phyloP scores from a whole-genome alignment of 495 filamentous ascomycete species.

The Daldinia caldariorum region DNA sequence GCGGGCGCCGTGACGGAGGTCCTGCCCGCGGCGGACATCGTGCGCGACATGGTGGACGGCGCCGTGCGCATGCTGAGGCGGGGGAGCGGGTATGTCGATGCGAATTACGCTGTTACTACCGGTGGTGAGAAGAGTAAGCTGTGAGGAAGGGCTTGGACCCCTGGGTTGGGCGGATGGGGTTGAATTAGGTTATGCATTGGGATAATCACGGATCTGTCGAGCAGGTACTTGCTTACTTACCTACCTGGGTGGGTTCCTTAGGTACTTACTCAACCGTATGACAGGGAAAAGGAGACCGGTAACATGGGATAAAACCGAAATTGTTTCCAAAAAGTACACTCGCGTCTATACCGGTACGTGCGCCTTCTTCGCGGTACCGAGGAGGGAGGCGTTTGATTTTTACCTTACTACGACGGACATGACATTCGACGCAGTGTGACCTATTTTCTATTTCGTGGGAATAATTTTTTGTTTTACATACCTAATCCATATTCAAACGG shows the following conservation, averaged over 20 bases:
- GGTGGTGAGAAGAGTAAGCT: conserved; percentile 53
- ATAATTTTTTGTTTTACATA: neutral
- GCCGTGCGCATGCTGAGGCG: conserved; percentile 73
- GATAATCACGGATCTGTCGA: no score
- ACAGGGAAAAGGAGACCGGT: no score
- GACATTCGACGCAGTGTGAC: conserved; percentile 2
- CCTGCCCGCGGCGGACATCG: conserved; percentile 81
- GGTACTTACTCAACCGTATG: no score
- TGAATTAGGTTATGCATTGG: neutral
- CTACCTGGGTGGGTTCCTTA: no score
- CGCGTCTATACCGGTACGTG: no score
- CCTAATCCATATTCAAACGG: no score
- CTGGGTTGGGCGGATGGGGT: neutral
- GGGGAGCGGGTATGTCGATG: conserved; percentile 61
- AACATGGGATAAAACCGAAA: no score
- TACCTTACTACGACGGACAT: conserved; percentile 7
- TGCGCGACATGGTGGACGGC: conserved; percentile 86
- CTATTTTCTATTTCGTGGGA: conserved; percentile 1
- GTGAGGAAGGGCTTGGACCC: conserved; percentile 31
- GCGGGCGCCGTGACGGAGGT: conserved; percentile 77
- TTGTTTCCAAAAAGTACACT: no score
- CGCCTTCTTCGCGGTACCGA: neutral
- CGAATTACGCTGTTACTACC: neutral
- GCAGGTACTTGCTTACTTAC: no score
- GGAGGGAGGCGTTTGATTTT: neutral